Evolutionary conservation across 78 protist genomes (phyloP), one percentile per base, ranked within the genome.

Genomic region (Dictyostelium firmibasis): DNA sequence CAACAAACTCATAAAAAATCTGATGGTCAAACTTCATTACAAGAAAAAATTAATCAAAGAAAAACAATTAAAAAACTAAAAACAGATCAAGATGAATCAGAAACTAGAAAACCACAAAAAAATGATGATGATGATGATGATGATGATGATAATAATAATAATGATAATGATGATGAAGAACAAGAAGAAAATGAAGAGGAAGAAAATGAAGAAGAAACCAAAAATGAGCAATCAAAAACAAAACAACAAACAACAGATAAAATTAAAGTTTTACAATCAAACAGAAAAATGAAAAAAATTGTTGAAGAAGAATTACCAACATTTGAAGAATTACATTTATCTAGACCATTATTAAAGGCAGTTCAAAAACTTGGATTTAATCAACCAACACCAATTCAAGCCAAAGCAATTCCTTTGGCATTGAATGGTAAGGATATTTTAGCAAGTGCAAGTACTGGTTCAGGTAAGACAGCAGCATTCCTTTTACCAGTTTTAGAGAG

Each of bases 381-480:
- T 7, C 41, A 53, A 89, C 97, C 94, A 70, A 94, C 97, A 83
- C 94, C 93, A 53, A 94, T 94, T 43, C 97, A 94, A 60, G 92
- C 97, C 3, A 88, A 86, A 31, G 79, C 94, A 1, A 97, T 98
- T 41, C 97, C 97, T n/a, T 72, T 96, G 14, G 95, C 91, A 29
- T 9, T 98, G 33, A 44, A 69, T 41, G 98, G 99, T 16, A 83
- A 84, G 9, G 98, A 98, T 82, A n/a, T 98, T 43, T 33, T 85
- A 23, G 98, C 95, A 1, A 93, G 96, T 84, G 98, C 99, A 16
- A 83, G 53, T 20, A 98, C 99, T 16, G 99, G 99, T 47, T 96
- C 98, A 10, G 99, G 99, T 75, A 97, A 98, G 60, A 98, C 99
- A 8, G 98, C 98, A 2, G 98, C 98, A 25, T 98, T 97, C 74